Evolutionary conservation across 352 stramenopile species (phyloP).

Genomic region (Salisapilia sapeloensis): DNA sequence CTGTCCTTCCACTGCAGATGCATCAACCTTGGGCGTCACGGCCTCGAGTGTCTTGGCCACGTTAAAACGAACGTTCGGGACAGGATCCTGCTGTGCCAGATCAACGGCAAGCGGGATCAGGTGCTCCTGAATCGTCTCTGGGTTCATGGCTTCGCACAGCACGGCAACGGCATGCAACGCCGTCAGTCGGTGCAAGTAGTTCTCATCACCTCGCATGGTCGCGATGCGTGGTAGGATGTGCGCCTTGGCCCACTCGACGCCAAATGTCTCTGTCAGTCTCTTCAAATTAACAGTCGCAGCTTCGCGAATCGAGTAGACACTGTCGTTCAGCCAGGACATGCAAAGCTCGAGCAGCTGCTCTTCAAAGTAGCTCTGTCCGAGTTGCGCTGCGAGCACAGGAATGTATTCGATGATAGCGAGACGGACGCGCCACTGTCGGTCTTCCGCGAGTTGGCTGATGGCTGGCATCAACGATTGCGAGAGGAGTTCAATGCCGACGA

Average conservation of each 20-base stretch:
- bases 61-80: constrained; percentile 98
- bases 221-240: constrained; percentile 90
- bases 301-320: constrained; percentile 94
- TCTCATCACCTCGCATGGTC: constrained; percentile 87
- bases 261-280: constrained; percentile 88
- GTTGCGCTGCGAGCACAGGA: constrained; percentile 89
- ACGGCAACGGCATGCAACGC: constrained; percentile 81
- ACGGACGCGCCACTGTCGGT: constrained; percentile 97
- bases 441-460: constrained; percentile 95
- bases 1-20: constrained; percentile 33
- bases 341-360: constrained; percentile 90
- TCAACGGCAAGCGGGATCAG: constrained; percentile 87
- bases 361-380: constrained; percentile 94
- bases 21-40: constrained; percentile 62
- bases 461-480: constrained; percentile 93
- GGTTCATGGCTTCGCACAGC: constrained; percentile 52
- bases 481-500: constrained; percentile 94
- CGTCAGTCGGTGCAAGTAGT: constrained; percentile 91
- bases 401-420: constrained; percentile 98
- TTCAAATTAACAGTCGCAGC: constrained; percentile 94
- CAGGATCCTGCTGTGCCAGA: constrained; percentile 84
- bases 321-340: constrained; percentile 93
- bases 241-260: constrained; percentile 87
- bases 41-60: constrained; percentile 91
- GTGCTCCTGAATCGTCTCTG: constrained; percentile 63